Conservation (phyloP, 331 rosid species). For the Phaseolus coccineus region DNA sequence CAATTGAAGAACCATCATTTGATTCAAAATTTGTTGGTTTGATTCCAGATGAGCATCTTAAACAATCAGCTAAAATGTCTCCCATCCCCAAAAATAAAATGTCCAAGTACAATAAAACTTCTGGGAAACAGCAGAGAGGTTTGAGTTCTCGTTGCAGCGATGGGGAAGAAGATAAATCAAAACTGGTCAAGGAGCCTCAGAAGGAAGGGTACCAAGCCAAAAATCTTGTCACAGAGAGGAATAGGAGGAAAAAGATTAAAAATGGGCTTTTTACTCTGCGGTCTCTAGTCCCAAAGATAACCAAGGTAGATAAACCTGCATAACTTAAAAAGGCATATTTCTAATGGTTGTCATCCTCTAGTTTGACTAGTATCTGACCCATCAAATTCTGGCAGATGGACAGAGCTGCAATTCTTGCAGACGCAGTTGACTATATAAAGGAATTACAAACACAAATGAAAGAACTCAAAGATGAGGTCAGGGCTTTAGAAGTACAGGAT, state of each 20-base stretch:
- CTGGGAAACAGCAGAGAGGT: slow-evolving; percentile 42
- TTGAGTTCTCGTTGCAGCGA: slow-evolving; percentile 44
- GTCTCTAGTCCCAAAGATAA: slow-evolving; percentile 82
- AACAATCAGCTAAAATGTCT: slow-evolving; percentile 40
- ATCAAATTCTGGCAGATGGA: slow-evolving; percentile 70
- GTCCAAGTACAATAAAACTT: slow-evolving; percentile 33
- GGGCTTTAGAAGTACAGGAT: slow-evolving; percentile 60
- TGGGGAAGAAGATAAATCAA: slow-evolving; percentile 46
- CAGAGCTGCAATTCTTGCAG: slow-evolving; percentile 67
- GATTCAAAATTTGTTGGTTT: slow-evolving; percentile 45
- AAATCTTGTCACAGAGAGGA: slow-evolving; percentile 83
- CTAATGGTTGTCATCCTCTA: neutral
- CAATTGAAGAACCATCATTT: slow-evolving; percentile 50
- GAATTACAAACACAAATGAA: slow-evolving; percentile 62
- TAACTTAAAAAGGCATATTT: slow-evolving; percentile 23
- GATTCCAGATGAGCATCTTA: slow-evolving; percentile 40
- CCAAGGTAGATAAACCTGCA: slow-evolving; percentile 65
- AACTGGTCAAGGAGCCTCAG: slow-evolving; percentile 40
- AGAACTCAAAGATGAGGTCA: slow-evolving; percentile 61
- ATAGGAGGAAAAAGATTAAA: slow-evolving; percentile 73
- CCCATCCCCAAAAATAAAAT: slow-evolving; percentile 43
- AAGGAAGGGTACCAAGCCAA: slow-evolving; percentile 61
- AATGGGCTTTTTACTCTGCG: slow-evolving; percentile 64
- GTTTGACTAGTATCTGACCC: slow-evolving; percentile 15
- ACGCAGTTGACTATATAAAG: slow-evolving; percentile 72